A percentile compares a stretch with the other conserved stretches of the same genome.
These are phyloP conservation scores for Onygenales sp. DNA, from an alignment of 2,329 filamentous ascomycete genomes.

Conservation along the genomic window DNA sequence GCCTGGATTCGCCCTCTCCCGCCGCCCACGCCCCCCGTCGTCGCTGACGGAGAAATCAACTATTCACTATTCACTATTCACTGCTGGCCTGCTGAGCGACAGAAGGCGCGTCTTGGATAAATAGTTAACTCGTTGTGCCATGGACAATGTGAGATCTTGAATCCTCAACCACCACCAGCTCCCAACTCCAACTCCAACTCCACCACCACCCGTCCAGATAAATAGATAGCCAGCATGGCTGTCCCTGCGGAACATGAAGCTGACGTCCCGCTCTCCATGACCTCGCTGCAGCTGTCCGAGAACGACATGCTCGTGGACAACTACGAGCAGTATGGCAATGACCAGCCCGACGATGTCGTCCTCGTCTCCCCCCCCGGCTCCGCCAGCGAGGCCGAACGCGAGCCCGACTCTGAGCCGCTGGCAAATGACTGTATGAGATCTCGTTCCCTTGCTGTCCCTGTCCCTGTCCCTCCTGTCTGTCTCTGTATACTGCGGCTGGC, in stretches of 20 bases:
- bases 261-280: conserved; percentile 19
- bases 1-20: too few relatives aligned
- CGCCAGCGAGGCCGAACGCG: conserved; percentile 46
- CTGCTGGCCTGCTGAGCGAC: too few relatives aligned
- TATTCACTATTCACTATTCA: too few relatives aligned
- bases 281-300: conserved; percentile 39
- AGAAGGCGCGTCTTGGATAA: too few relatives aligned
- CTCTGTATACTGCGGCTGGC: not conserved
- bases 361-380: conserved; percentile 53
- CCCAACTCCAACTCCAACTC: too few relatives aligned
- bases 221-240: not conserved
- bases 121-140: too few relatives aligned
- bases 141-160: too few relatives aligned
- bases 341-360: conserved; percentile 53
- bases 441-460: conserved; percentile 1
- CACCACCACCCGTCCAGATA: not conserved
- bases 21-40: too few relatives aligned
- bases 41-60: too few relatives aligned
- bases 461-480: not conserved
- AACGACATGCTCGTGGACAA: conserved; percentile 55
- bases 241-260: conserved; percentile 6
- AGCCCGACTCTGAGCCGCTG: conserved; percentile 34
- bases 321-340: conserved; percentile 43
- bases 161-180: too few relatives aligned
- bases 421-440: conserved; percentile 47